Base-by-base conservation (phyloP, 345 rosid genomes). In the Lepidium aucheri region DNA sequence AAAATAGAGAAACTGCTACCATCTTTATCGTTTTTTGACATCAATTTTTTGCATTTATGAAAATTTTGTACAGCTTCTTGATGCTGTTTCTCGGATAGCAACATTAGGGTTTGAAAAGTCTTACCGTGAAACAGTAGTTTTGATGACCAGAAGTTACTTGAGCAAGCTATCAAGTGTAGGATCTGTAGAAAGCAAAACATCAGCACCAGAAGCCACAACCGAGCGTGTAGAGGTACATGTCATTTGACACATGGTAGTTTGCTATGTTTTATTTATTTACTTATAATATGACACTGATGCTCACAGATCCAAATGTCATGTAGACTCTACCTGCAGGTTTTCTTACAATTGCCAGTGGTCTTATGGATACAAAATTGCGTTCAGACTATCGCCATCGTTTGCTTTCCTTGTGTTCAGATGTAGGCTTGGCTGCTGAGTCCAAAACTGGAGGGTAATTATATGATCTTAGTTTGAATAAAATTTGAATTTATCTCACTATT, bases 261-360 rank as follows among this genome's bases (percentile, higher is more conserved):
- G 15, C 22, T 40, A 35, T 18, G 45, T 73, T 60, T 60, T 28
- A n/a, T 39, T 58, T 70, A 1, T 67, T 40, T 30, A 22, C 16
- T 73, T 60, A 60, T 53, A 67, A 56, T 74, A 61, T 74, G 56
- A 72, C 45, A 65, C 72, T 75, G 72, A 66, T 68, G 69, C 88
- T 85, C 76, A 86, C 84, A 57, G 40, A 63, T 88, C 77, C 81
- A 68, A 65, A 76, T 77, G 68, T 78, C 67, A 73, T 85, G 82
- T 84, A 95, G 99, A 95, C 97, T 80, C 99, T 95, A 72, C 99
- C 99, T 79, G 96, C 96, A 74, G 99, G 97, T 71, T 89, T 95
- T 82, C 90, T 83, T 81, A 77, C 88, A 75, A 86, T 95, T 79
- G 93, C 94, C 69, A 77, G 81, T 69, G 86, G 87, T 70, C 99